These are phyloP conservation scores for Starmerella roubikii DNA, from an alignment of 805 yeast species.

Conservation along the genomic window DNA sequence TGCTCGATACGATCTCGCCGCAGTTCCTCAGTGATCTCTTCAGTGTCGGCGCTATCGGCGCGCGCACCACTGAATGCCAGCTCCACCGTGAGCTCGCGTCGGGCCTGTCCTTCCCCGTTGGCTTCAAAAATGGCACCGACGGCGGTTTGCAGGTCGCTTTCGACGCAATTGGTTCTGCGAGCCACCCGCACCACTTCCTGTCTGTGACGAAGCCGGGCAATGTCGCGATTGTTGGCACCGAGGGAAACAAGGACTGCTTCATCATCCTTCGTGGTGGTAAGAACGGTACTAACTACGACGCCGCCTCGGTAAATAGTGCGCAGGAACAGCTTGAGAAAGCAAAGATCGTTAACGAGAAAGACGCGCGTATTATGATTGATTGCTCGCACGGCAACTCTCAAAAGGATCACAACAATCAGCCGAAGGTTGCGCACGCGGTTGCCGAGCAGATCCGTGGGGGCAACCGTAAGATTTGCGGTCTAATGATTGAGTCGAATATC, in stretches of 20 bases:
- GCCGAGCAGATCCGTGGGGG: conserved; percentile 72
- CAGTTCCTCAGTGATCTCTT: conserved; percentile 86
- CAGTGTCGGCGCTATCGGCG: conserved; percentile 97
- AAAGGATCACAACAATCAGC: conserved; percentile 86
- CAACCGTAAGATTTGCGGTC: conserved; percentile 66
- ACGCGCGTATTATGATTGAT: conserved; percentile 76
- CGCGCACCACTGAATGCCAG: conserved; percentile 97
- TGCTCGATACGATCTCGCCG: conserved; percentile 96
- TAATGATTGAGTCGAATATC: conserved; percentile 92
- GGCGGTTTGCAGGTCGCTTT: conserved; percentile 89
- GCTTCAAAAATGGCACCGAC: conserved; percentile 96
- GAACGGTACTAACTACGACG: conserved; percentile 79
- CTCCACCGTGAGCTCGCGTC: conserved; percentile 94
- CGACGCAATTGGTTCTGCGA: conserved; percentile 86
- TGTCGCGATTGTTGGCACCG: conserved; percentile 90
- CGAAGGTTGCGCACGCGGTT: conserved; percentile 65
- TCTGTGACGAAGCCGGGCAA: conserved; percentile 93
- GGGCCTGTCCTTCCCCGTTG: conserved; percentile 94
- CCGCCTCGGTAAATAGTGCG: conserved; percentile 53
- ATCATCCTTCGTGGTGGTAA: conserved; percentile 94
- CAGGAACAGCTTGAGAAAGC: conserved; percentile 41
- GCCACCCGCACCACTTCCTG: conserved; percentile 86
- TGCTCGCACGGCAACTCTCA: conserved; percentile 95
- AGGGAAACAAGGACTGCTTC: conserved; percentile 83
- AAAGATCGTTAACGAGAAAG: conserved; percentile 27